These are phyloP conservation scores for Agastache rugosa DNA, from an alignment of 257 asterid genomes.

Conservation along the genomic window DNA sequence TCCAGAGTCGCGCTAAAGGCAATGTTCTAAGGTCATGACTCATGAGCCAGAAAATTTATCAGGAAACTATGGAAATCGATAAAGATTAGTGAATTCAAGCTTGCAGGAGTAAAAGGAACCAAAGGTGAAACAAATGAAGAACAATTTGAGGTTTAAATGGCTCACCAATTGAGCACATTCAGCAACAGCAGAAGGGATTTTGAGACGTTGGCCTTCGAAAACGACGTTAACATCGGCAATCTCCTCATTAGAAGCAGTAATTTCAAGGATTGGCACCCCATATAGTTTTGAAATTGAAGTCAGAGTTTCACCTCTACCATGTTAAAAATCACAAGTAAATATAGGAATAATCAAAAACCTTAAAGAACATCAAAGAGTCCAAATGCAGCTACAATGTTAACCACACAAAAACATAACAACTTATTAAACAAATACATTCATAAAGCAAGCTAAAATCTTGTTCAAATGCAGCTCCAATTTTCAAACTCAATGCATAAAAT, in stretches of 20 bases:
- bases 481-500: slow-evolving; percentile 29
- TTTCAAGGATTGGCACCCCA: slow-evolving; percentile 52
- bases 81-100: background rate
- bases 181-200: slow-evolving; percentile 38
- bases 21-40: too few species aligned
- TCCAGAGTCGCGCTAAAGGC: too few species aligned
- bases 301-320: slow-evolving; percentile 58
- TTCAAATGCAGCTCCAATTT: background rate
- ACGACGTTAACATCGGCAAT: slow-evolving; percentile 49
- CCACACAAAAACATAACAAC: background rate
- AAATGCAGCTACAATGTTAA: slow-evolving; percentile 5
- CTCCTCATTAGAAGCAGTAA: slow-evolving; percentile 54
- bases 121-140: background rate
- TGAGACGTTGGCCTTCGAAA: slow-evolving; percentile 36
- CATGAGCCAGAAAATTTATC: background rate
- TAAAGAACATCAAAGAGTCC: background rate
- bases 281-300: slow-evolving; percentile 54
- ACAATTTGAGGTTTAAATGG: background rate
- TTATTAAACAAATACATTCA: background rate
- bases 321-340: slow-evolving; percentile 16
- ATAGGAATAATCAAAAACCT: slow-evolving; percentile 9
- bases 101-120: background rate
- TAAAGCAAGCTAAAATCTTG: background rate
- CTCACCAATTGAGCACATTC: slow-evolving; percentile 40
- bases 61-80: background rate